Evolutionary conservation across 257 asterid genomes (phyloP).

Genomic region (Handroanthus guayacan): DNA sequence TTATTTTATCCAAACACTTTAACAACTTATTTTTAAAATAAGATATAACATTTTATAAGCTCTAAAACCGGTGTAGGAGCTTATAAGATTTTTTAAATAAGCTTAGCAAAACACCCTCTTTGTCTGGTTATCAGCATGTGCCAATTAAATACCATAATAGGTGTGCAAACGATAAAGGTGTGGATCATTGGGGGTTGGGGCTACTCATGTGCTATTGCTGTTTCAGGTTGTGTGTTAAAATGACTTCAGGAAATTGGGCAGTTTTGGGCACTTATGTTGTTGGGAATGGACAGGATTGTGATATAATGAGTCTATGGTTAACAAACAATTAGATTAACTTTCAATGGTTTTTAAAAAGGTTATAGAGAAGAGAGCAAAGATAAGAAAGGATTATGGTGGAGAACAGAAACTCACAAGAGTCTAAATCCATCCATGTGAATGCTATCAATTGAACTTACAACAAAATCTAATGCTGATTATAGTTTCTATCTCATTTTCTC

Average conservation of each 20-base stretch:
- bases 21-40: too few relatives aligned
- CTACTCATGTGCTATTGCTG: not conserved
- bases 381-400: not conserved
- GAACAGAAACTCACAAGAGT: not conserved
- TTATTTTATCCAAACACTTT: too few relatives aligned
- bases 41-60: too few relatives aligned
- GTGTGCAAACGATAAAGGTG: constrained; percentile 10
- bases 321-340: too few relatives aligned
- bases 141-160: not conserved
- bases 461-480: constrained; percentile 1
- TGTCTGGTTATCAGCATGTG: not conserved
- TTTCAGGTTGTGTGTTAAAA: not conserved
- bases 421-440: not conserved
- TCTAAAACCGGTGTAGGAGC: too few relatives aligned
- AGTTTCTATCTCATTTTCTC: constrained; percentile 1
- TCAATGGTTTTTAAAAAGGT: too few relatives aligned
- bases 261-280: too few relatives aligned
- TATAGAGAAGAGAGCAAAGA: not conserved
- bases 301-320: too few relatives aligned
- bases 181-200: constrained; percentile 17
- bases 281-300: too few relatives aligned
- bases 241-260: too few relatives aligned
- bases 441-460: not conserved
- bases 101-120: too few relatives aligned
- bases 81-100: too few relatives aligned